A percentile compares a stretch with the other conserved stretches of the same genome.
These are phyloP conservation scores for Ophiostoma triangulosporum DNA, from an alignment of 2,329 filamentous ascomycete species.

Conservation along the genomic window DNA sequence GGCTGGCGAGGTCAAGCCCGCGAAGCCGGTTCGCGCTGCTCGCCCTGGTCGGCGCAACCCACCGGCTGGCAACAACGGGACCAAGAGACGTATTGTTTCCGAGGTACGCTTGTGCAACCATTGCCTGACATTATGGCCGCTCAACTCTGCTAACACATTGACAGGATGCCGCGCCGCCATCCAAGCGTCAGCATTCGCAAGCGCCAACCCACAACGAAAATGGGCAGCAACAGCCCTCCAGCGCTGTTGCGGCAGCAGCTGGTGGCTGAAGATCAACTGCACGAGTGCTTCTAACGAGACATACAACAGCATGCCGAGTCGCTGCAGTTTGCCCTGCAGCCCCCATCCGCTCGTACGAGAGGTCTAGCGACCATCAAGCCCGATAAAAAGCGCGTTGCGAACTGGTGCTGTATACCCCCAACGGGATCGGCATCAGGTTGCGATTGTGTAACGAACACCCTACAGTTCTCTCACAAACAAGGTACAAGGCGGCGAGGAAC, in stretches of 20 bases:
- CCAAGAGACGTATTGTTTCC: conserved; percentile 34
- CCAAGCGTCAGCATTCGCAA: conserved; percentile 21
- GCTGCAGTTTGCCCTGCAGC: neutral
- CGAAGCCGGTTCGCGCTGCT: conserved; percentile 36
- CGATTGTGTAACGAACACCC: too few species aligned
- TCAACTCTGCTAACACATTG: conserved; percentile 20
- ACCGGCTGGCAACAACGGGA: conserved; percentile 23
- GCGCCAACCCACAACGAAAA: conserved; percentile 10
- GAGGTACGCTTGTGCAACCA: neutral
- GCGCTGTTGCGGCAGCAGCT: conserved; percentile 3
- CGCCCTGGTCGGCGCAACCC: conserved; percentile 25
- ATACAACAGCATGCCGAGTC: neutral
- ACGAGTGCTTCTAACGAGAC: neutral
- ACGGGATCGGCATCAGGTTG: too few species aligned
- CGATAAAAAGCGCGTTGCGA: too few species aligned
- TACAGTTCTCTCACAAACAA: too few species aligned
- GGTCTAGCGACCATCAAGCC: too few species aligned
- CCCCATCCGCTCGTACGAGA: too few species aligned
- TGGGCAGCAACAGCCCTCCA: conserved; percentile 18
- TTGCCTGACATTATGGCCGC: too few species aligned
- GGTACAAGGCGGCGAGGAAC: too few species aligned
- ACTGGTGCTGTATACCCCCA: too few species aligned
- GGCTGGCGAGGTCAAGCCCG: conserved; percentile 59
- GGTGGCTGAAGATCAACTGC: conserved; percentile 6
- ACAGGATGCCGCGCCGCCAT: conserved; percentile 19